phyloP scores from a whole-genome alignment of 31 red algal genomes.

The Endocladia muricata region DNA sequence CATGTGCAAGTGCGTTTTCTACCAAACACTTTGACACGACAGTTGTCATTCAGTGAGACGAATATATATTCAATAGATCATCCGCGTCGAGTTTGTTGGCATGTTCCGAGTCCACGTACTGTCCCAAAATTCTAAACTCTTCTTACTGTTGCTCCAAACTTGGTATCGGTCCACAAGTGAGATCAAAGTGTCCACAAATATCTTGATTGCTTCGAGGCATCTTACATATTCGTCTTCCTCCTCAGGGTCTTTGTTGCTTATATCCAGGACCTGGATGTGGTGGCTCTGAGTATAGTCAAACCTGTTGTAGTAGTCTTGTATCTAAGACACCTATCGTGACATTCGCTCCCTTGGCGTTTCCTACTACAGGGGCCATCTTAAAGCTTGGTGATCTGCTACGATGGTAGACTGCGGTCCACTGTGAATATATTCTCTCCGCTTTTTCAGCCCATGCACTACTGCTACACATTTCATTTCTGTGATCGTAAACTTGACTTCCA shows the following conservation, averaged over 20 bases:
- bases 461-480: slow-evolving; percentile 2
- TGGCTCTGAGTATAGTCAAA: neutral
- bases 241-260: neutral
- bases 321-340: neutral
- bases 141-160: no score
- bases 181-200: no score
- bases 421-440: neutral
- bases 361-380: neutral
- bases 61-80: no score
- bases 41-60: no score
- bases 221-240: no score
- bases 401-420: neutral
- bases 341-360: neutral
- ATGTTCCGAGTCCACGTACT: no score
- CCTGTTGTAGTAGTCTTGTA: neutral
- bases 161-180: no score
- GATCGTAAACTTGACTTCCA: neutral
- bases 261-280: neutral
- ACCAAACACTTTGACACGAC: neutral
- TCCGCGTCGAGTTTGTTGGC: no score
- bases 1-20: neutral
- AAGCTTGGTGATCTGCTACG: neutral
- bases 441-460: slow-evolving; percentile 9
- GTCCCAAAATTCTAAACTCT: no score
- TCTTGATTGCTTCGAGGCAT: no score